Evolutionary conservation across 805 yeast genomes (phyloP).

Genomic region (Zygotorulaspora danielsina): DNA sequence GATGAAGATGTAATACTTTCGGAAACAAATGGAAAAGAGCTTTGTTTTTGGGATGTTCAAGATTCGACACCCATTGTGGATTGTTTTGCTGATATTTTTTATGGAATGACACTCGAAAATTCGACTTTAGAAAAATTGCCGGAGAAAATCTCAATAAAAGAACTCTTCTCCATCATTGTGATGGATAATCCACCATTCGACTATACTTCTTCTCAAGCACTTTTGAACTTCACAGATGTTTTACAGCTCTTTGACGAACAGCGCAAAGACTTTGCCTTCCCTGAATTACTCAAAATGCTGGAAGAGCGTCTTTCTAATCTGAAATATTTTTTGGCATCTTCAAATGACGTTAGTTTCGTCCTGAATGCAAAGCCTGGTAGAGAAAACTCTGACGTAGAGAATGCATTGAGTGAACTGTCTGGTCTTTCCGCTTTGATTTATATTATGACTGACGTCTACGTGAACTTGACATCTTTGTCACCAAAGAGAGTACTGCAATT

Average conservation of each 20-base stretch:
- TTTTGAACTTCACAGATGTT: conserved; percentile 50
- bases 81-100: conserved; percentile 44
- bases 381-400: conserved; percentile 15
- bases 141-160: conserved; percentile 38
- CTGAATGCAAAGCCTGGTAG: conserved; percentile 18
- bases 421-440: conserved; percentile 43
- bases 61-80: conserved; percentile 47
- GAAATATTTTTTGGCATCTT: conserved; percentile 25
- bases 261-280: conserved; percentile 45
- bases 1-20: conserved; percentile 41
- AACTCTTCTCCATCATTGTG: conserved; percentile 47
- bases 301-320: conserved; percentile 32
- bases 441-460: conserved; percentile 52
- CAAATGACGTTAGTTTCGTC: conserved; percentile 27
- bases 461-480: conserved; percentile 49
- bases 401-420: conserved; percentile 28
- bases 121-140: conserved; percentile 43
- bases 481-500: conserved; percentile 39
- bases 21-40: conserved; percentile 40
- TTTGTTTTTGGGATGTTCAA: conserved; percentile 52
- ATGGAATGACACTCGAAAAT: conserved; percentile 50
- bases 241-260: conserved; percentile 56
- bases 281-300: conserved; percentile 35
- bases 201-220: conserved; percentile 50
- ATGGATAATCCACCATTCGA: conserved; percentile 59